These are phyloP conservation scores for Amanita exitialis DNA, from an alignment of 768 basidiomycete genomes.

Conservation along the genomic window DNA sequence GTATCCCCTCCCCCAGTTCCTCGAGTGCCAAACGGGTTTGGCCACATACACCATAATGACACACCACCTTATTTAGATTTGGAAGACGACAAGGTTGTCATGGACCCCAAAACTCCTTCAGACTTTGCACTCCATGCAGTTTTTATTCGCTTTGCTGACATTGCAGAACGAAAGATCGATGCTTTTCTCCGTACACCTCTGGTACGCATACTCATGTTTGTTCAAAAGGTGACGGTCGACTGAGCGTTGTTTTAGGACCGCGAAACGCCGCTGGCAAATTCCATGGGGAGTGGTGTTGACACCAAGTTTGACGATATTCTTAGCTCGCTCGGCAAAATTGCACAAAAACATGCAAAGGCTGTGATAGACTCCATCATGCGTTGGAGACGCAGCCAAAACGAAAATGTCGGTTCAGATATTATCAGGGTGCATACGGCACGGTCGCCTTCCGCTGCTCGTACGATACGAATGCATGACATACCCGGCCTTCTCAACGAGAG, in stretches of 20 bases:
- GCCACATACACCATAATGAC: conserved; percentile 37
- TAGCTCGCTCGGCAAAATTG: conserved; percentile 77
- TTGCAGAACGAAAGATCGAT: conserved; percentile 75
- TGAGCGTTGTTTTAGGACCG: conserved; percentile 37
- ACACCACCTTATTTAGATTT: conserved; percentile 40
- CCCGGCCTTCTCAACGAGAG: conserved; percentile 53
- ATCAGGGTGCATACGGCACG: conserved; percentile 38
- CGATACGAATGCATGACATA: conserved; percentile 34
- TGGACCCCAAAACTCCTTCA: conserved; percentile 73
- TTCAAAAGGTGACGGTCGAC: not conserved
- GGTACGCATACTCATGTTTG: conserved; percentile 34
- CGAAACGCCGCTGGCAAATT: conserved; percentile 55
- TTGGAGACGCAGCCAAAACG: conserved; percentile 75
- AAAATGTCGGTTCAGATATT: conserved; percentile 42
- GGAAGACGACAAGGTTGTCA: conserved; percentile 57
- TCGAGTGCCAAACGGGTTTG: conserved; percentile 57
- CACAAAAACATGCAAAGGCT: conserved; percentile 72
- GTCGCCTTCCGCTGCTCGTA: conserved; percentile 22
- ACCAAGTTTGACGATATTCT: conserved; percentile 76
- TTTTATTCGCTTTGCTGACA: conserved; percentile 76
- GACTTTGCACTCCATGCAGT: conserved; percentile 86
- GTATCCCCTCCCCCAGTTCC: conserved; percentile 73
- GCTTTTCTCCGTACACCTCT: conserved; percentile 56
- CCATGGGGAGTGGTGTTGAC: conserved; percentile 68
- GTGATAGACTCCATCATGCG: conserved; percentile 82